Evolutionary conservation across 2,329 filamentous ascomycete species (phyloP), one percentile per base, ranked within the genome.

Genomic region (Xenosphaeropsis pyriputrescens): DNA sequence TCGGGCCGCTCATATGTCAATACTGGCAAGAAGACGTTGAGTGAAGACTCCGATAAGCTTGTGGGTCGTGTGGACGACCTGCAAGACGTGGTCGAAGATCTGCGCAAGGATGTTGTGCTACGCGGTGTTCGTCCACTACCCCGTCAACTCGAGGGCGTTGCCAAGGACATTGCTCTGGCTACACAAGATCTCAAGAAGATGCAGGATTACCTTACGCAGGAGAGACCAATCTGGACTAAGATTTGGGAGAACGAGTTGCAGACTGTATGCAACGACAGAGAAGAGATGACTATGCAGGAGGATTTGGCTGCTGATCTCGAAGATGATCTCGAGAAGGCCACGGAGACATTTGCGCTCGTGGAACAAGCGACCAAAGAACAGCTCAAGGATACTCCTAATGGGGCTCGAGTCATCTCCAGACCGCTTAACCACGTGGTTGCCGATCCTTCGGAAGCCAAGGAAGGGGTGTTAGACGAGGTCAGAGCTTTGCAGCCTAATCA

Each of bases 311-410:
- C 88, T 33, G 91, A 98, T 63, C 63, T 98, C 45, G 78, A 91
- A 52, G 88, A 95, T 53, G 91, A 98, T 62, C 67, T 98, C 34
- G 88, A 96, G 56, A 95, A 96, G 62, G 88, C 89, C 1, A 77
- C 79, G 1, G 82, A 93, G 58, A 96, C 91, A 0, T 94, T 98
- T 53, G 82, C 85, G 17, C 72, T 98, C 1, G 91, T 98, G 13
- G 91, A 98, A 60, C 83, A 96, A 60, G 91, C 91, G 7, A 96
- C 88, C n/a, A 94, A 93, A 61, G 86, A 96, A 60, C 91, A 98
- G 56, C 83, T 93, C 60, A 85, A 93, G 55, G 79, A 81, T 42
- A 71, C 64, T 35, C 71, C 72, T 36, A 70, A 71, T 5, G 59
- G 61, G 4, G 73, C 72, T n/a, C 70, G 68, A 32, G 55, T 54